Conservation (phyloP, 768 basidiomycete genomes). For the Lactarius pseudohatsudake region DNA sequence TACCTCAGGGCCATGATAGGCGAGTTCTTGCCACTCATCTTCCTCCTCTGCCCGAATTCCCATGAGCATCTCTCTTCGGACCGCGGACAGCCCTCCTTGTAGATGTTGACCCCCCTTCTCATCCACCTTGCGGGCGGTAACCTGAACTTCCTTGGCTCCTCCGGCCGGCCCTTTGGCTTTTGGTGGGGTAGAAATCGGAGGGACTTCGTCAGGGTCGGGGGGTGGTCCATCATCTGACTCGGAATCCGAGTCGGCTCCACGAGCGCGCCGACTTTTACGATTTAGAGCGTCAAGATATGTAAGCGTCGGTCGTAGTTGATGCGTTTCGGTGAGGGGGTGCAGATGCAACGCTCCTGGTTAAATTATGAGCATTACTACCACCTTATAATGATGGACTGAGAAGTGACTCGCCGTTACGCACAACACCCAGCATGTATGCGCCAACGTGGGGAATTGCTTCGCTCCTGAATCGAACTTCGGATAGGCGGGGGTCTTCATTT, state of each 20-base stretch:
- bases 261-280: conserved; percentile 54
- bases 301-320: conserved; percentile 80
- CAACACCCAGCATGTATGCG: conserved; percentile 71
- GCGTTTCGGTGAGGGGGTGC: conserved; percentile 73
- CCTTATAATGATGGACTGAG: conserved; percentile 3
- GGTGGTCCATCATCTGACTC: conserved; percentile 81
- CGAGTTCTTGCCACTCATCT: conserved; percentile 68
- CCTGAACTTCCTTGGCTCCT: conserved; percentile 77
- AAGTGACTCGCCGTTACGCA: conserved; percentile 60
- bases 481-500: conserved; percentile 48
- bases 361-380: conserved; percentile 20
- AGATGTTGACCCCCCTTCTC: conserved; percentile 60
- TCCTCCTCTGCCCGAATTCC: conserved; percentile 76
- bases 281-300: conserved; percentile 77
- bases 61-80: conserved; percentile 74
- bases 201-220: conserved; percentile 72
- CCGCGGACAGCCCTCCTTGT: conserved; percentile 65
- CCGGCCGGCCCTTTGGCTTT: conserved; percentile 55
- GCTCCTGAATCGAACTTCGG: conserved; percentile 69
- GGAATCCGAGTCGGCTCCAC: conserved; percentile 55
- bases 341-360: conserved; percentile 66
- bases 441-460: conserved; percentile 68
- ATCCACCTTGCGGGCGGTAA: conserved; percentile 61
- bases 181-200: conserved; percentile 48
- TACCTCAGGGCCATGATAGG: conserved; percentile 67